Base-by-base conservation (phyloP, 78 protist genomes). In the Dictyostelium firmibasis region DNA sequence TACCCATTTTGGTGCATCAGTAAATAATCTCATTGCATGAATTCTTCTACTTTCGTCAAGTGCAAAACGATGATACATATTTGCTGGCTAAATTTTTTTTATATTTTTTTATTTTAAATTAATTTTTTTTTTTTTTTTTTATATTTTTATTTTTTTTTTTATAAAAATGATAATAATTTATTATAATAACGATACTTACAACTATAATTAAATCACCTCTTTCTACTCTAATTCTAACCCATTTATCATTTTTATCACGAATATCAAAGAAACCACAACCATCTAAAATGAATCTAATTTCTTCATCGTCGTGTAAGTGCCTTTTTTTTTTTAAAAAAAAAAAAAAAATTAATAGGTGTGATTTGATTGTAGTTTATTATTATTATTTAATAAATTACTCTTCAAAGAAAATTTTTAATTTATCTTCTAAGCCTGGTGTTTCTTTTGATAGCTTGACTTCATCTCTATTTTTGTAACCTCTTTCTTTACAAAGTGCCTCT, bases 191-290 rank as follows among this genome's bases (percentile, higher is more conserved):
- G 4, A 77, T 10, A 69, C 97, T 6, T 78, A 96, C 97, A 38
- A 98, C 81, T 14, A 97, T 82, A 77, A 98, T 70, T 41, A 97
- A 70, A 64, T 98, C 98, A 41, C 97, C 97, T 29, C 79, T 60
- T 29, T 67, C 70, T 36, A 88, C 96, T 31, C 74, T 53, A 76
- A 98, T 96, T 84, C 98, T 95, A 29, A 97, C 64, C 99, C 99
- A 98, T 81, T 78, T 47, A 91, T 97, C 98, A 33, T 88, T 33
- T 13, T 16, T 23, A 83, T 95, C 86, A 50, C 99, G 92, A 57
- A 98, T 98, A 87, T 98, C 99, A 83, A 98, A 98, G 92, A 93
- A 96, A 38, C 99, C 99, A 35, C 86, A 11, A 33, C 99, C 99
- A 11, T 88, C 98, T 13, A 85, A n/a, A 70, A 97, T 84, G 96